These are phyloP conservation scores for Chimonanthus praecox DNA, from an alignment of 164 flowering plant species.

Conservation along the genomic window DNA sequence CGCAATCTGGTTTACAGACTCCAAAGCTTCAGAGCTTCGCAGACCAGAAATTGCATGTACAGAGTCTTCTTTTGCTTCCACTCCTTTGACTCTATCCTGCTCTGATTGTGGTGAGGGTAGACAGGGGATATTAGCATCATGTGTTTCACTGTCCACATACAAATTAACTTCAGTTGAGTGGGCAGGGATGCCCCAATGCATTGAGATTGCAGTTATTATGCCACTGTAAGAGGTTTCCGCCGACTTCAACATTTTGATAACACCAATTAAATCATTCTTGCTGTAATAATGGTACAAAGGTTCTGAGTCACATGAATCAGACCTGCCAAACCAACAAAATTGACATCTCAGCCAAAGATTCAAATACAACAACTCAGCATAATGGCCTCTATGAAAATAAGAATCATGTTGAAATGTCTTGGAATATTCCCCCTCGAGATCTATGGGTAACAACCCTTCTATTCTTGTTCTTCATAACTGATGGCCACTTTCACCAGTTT, in stretches of 20 bases:
- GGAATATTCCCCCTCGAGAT: too few species aligned
- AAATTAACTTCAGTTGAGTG: neutral
- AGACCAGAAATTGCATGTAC: constrained; percentile 15
- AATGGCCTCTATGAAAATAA: too few species aligned
- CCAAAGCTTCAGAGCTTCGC: constrained; percentile 16
- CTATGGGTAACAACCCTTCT: too few species aligned
- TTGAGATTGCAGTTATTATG: constrained; percentile 49
- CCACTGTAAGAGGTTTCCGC: constrained; percentile 32
- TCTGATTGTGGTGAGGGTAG: constrained; percentile 19
- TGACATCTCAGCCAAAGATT: too few species aligned
- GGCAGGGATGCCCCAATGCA: constrained; percentile 42
- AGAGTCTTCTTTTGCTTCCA: constrained; percentile 16
- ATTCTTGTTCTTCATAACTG: too few species aligned
- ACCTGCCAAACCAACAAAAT: constrained; percentile 46
- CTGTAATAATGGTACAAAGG: constrained; percentile 46
- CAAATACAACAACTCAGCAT: too few species aligned
- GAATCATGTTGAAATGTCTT: too few species aligned
- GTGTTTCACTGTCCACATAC: constrained; percentile 10
- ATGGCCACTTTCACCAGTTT: too few species aligned
- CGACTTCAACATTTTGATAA: constrained; percentile 58
- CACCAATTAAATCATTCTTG: constrained; percentile 47
- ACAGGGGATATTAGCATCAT: constrained; percentile 3
- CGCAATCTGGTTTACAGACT: constrained; percentile 12
- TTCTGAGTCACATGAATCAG: constrained; percentile 48
- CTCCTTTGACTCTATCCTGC: constrained; percentile 17